These are phyloP conservation scores for Rhizopus arrhizus DNA, from an alignment of 371 early-diverging fungal species.

Conservation along the genomic window DNA sequence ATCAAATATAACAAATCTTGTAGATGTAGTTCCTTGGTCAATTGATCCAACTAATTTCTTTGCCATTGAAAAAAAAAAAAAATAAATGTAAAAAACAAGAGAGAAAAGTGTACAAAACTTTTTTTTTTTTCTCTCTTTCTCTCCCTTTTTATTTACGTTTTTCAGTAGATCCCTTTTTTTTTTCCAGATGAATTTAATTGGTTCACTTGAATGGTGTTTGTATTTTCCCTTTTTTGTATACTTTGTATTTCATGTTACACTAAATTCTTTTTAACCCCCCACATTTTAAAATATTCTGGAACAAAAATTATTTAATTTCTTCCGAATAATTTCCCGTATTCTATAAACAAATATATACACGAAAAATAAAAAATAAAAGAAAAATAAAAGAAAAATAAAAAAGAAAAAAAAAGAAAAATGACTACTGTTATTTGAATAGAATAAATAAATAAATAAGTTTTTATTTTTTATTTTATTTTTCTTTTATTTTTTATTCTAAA, in stretches of 20 bases:
- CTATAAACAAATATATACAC: no score
- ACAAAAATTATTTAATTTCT: not conserved
- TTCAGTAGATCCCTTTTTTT: conserved; percentile 5
- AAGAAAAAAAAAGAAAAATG: no score
- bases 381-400: no score
- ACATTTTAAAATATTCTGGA: conserved; percentile 1
- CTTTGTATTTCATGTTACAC: not conserved
- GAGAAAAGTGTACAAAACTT: not conserved
- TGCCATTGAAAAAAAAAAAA: conserved; percentile 3
- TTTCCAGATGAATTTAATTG: conserved; percentile 1
- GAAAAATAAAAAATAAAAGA: no score
- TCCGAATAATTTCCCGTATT: no score
- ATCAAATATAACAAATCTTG: conserved; percentile 91
- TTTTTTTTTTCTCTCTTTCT: not conserved
- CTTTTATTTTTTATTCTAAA: no score
- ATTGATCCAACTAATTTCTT: conserved; percentile 77
- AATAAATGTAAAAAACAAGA: conserved; percentile 10
- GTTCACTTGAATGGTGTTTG: not conserved
- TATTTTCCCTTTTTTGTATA: conserved; percentile 6
- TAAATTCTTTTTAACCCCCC: not conserved
- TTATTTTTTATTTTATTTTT: no score
- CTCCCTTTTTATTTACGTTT: conserved; percentile 5
- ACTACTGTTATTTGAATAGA: no score
- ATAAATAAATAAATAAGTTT: no score
- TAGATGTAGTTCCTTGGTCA: conserved; percentile 93